Evolutionary conservation across 139 green algal species (phyloP), one percentile per base, ranked within the genome.

Genomic region (Tetradesmus obliquus): DNA sequence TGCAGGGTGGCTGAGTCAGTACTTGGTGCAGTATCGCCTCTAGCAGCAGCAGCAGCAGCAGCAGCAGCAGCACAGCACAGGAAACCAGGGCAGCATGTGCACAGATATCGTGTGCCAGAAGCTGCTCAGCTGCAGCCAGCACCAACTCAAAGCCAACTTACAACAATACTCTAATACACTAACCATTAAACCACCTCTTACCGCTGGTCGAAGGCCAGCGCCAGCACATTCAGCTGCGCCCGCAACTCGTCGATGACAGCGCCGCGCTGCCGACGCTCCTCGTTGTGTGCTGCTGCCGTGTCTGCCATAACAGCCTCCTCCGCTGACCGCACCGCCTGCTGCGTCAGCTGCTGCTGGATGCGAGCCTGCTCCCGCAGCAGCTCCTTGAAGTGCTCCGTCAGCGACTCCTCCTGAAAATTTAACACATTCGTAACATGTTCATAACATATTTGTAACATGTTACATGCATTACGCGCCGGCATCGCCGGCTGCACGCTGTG

Each of bases 301-400:
- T 90, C 71, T 20, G 86, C 86, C 20, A 69, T 24, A 0, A 83
- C 45, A 3, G 45, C 51, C 54, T 90, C 53, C 8, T 90, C 69
- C 55, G 86, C 86, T 13, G 54, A 71, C 15, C 55, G 54, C n/a
- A 90, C 86, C 5, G 86, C 86, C 19, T 20, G 17, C 20, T 22
- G n/a, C 17, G 86, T 90, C 0, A 69, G n/a, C 51, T 66, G 51
- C 53, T 83, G 20, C 7, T 69, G 19, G 19, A 90, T 83, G 10
- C 71, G 69, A 2, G 53, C n/a, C 20, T 90, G 86, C 55, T 90
- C 86, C 7, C 86, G 86, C 71, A 90, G 53, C 86, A 90, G 24
- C 86, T 83, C 86, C 86, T 90, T 90, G 86, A 90, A 90, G 86
- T 90, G 86, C 53, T 83, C 71, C 7, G 86, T 84, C 53, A 90